Base-by-base conservation (phyloP, 176 grass and related monocot species). In the Oryza officinalis region DNA sequence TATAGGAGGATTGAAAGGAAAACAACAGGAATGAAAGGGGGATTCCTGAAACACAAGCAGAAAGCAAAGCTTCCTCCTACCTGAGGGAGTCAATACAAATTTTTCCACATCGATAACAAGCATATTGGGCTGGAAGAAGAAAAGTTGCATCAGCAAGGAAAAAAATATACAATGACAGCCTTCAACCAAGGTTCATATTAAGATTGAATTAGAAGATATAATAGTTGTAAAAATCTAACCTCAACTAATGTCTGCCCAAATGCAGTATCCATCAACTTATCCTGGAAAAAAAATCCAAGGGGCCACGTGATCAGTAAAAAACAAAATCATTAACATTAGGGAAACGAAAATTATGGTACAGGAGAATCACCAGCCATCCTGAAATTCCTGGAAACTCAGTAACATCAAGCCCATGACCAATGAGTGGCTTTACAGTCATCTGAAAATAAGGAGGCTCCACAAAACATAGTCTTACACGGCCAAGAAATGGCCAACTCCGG, bases 361-460 rank as follows among this genome's bases (percentile, higher is more conserved):
- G 49, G 43, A 88, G 35, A 71, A 80, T 92, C 81, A 99, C 96
- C 43, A 99, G 93, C 96, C 96, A 99, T 73, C 92, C 89, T 63
- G 93, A 99, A 89, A 99, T 96, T 80, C 89, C 91, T 23, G 96
- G 96, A 90, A 99, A 72, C 84, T 95, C 91, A 46, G 96, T 96
- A 50, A 99, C 96, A 90, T 99, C 96, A 67, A 99, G 81, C 15
- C 96, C 96, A 68, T 94, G 83, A 76, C 86, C 86, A 83, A 99
- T 75, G 25, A 99, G 81, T 79, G 96, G 96, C 87, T 98, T 98
- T 73, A 95, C 93, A 46, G 83, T 82, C 96, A 98, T 98, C 75
- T 98, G 91, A 84, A 98, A 98, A 92, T 98, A 98, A 80, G 96
- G 96, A 64, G 96, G 89, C 83, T 98, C 93, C 18, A 94, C 85